Conservation (phyloP, 2,329 filamentous ascomycete genomes). For the Trichoderma breve region DNA sequence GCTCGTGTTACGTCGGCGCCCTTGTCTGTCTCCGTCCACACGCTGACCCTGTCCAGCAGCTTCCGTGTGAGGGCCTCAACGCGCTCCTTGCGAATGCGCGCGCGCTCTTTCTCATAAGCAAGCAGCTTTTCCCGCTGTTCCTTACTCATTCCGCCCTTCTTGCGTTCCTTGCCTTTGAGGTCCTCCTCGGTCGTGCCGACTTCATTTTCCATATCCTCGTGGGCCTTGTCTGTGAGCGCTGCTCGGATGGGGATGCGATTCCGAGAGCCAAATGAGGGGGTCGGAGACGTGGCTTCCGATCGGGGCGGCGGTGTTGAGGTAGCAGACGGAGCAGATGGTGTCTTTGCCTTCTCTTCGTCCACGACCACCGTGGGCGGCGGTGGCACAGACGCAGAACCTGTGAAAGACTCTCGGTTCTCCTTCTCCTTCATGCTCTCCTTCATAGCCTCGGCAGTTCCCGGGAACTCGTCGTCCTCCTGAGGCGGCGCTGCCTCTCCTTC, state of each 20-base stretch:
- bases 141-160: constrained; percentile 80
- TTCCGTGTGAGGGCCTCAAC: constrained; percentile 82
- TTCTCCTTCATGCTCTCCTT: constrained; percentile 52
- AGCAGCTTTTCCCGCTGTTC: constrained; percentile 91
- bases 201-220: constrained; percentile 67
- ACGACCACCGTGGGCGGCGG: constrained; percentile 42
- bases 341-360: constrained; percentile 39
- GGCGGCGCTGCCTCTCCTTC: constrained; percentile 50
- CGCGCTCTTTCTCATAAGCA: constrained; percentile 83
- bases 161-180: constrained; percentile 62
- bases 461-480: constrained; percentile 54
- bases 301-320: constrained; percentile 32
- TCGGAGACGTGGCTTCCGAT: constrained; percentile 39
- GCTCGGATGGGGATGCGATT: constrained; percentile 70
- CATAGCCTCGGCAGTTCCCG: constrained; percentile 56
- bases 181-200: constrained; percentile 55
- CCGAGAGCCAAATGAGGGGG: constrained; percentile 43
- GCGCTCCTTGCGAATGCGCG: constrained; percentile 80
- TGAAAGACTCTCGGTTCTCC: constrained; percentile 23
- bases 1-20: constrained; percentile 77
- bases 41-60: constrained; percentile 81
- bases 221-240: constrained; percentile 78
- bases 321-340: constrained; percentile 23
- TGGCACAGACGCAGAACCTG: constrained; percentile 6
- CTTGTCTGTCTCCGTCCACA: constrained; percentile 98